These are phyloP conservation scores for Magnolia kwangsiensis DNA, from an alignment of 164 flowering plant genomes.

Conservation along the genomic window DNA sequence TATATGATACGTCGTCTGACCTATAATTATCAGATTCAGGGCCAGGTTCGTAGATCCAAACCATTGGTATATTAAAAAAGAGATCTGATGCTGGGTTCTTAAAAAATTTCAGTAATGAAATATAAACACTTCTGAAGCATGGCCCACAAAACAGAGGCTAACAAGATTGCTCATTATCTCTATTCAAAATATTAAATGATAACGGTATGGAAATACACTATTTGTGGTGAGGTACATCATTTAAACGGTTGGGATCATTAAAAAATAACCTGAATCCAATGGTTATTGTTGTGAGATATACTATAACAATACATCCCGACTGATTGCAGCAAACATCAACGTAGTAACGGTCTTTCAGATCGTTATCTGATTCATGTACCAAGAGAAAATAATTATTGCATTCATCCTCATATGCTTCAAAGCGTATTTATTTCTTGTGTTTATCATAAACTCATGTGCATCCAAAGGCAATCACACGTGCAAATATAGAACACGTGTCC, in stretches of 20 bases:
- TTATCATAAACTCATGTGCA: background rate
- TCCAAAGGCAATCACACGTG: background rate
- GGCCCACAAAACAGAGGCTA: background rate
- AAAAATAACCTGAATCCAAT: background rate
- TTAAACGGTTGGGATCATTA: background rate
- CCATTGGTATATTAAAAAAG: background rate
- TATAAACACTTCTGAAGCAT: background rate
- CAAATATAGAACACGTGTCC: background rate
- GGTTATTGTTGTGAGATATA: background rate
- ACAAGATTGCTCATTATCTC: background rate
- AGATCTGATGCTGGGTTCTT: background rate
- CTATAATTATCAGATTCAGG: background rate
- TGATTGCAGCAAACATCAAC: background rate
- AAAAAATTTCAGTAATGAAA: background rate
- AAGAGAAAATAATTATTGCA: conserved; percentile 19
- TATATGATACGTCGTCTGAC: background rate
- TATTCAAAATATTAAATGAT: background rate
- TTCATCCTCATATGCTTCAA: background rate
- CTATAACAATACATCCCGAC: background rate
- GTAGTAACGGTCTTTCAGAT: background rate
- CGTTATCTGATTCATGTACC: conserved; percentile 12
- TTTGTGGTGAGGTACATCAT: background rate
- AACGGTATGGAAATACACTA: background rate
- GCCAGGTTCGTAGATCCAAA: background rate
- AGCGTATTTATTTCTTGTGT: background rate